phyloP scores from a whole-genome alignment of 1,284 basidiomycete species.

The Ganoderma sinense region DNA sequence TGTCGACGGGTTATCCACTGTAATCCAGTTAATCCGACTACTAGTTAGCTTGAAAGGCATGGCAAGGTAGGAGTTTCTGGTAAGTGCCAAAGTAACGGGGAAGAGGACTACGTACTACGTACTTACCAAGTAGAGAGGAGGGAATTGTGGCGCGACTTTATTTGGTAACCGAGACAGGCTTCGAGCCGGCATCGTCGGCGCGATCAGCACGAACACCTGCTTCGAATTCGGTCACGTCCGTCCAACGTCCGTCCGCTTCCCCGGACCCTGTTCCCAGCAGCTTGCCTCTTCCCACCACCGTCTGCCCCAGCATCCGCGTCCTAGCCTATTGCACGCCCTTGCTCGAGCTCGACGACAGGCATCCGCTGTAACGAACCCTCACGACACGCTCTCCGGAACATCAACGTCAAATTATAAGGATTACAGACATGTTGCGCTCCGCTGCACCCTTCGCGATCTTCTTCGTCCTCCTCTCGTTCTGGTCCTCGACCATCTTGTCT shows the following conservation, averaged over 20 bases:
- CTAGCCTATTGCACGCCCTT: not conserved
- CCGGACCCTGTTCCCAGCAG: slow-evolving; percentile 2
- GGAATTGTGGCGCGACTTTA: too few species aligned
- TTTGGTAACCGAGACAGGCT: not conserved
- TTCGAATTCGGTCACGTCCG: slow-evolving; percentile 1
- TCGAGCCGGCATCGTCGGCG: not conserved
- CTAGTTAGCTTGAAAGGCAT: too few species aligned
- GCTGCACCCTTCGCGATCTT: slow-evolving; percentile 16
- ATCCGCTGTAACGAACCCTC: slow-evolving; percentile 10
- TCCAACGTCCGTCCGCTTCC: not conserved
- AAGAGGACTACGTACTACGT: too few species aligned
- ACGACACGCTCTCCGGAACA: not conserved
- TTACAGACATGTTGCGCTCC: slow-evolving; percentile 18
- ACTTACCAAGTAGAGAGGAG: too few species aligned
- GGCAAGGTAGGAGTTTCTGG: too few species aligned
- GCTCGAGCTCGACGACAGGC: slow-evolving; percentile 3
- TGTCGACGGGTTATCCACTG: too few species aligned
- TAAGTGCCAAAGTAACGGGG: too few species aligned
- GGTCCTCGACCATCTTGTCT: slow-evolving; percentile 13
- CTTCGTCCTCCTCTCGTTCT: slow-evolving; percentile 19
- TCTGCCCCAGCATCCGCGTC: not conserved
- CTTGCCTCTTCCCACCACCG: slow-evolving; percentile 11
- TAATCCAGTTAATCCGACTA: too few species aligned
- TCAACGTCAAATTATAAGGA: too few species aligned
- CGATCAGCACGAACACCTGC: not conserved